These are phyloP conservation scores for Ormosia semicastrata DNA, from an alignment of 306 rosid species.

Conservation along the genomic window DNA sequence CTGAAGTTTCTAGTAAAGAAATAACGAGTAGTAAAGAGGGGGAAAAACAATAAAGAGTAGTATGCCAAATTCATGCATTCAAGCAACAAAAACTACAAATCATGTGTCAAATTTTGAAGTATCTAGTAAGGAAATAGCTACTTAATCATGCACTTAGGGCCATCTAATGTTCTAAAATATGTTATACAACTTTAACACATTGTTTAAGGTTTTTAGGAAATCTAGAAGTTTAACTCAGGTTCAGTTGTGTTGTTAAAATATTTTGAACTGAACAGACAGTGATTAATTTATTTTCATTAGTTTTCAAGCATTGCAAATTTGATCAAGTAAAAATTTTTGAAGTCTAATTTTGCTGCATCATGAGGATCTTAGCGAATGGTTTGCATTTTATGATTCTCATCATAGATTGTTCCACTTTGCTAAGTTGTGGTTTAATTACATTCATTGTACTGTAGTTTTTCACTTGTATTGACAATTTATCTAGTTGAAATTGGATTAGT, in stretches of 20 bases:
- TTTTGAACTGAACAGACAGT: conserved; percentile 1
- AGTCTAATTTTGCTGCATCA: background rate
- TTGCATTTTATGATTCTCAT: background rate
- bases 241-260: conserved; percentile 22
- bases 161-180: no score
- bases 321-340: background rate
- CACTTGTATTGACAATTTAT: background rate
- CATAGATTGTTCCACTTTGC: no score
- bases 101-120: no score
- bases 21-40: no score
- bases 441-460: background rate
- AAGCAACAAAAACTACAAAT: no score
- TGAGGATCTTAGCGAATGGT: background rate
- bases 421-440: background rate
- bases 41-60: no score
- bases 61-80: no score
- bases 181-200: no score
- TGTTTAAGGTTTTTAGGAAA: background rate
- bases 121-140: no score
- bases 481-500: background rate
- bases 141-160: no score
- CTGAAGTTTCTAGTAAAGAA: no score
- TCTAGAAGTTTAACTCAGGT: background rate
- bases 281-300: background rate
- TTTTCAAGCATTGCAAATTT: background rate